phyloP scores from a whole-genome alignment of 345 rosid genomes.

The Moricandia arvensis region DNA sequence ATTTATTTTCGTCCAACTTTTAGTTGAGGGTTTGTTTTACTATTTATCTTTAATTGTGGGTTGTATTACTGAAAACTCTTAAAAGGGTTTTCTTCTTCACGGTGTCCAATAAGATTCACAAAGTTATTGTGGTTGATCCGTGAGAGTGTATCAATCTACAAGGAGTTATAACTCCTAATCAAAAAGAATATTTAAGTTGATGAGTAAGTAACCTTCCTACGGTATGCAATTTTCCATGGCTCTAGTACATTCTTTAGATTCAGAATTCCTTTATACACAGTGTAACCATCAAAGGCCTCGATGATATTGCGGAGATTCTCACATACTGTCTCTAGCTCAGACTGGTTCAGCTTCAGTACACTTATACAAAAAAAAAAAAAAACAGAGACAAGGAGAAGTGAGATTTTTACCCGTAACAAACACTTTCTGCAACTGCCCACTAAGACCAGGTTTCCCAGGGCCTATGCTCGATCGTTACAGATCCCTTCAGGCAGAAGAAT shows the following conservation, averaged over 20 bases:
- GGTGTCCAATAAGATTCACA: no score
- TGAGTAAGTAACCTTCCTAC: conserved; percentile 47
- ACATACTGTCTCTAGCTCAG: conserved; percentile 93
- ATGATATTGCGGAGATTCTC: conserved; percentile 98
- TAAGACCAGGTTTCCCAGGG: conserved; percentile 95
- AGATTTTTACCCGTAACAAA: conserved; percentile 64
- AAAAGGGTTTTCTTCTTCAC: no score
- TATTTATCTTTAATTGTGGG: no score
- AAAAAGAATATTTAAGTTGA: no score
- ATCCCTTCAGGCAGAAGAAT: conserved; percentile 49
- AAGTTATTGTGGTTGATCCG: no score
- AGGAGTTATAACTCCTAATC: no score
- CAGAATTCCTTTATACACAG: conserved; percentile 91
- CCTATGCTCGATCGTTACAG: conserved; percentile 58
- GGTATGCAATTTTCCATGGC: conserved; percentile 87
- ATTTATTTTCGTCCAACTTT: no score
- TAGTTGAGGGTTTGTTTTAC: no score
- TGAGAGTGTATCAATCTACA: no score
- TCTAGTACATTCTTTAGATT: conserved; percentile 78
- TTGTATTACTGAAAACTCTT: no score
- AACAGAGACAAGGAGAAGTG: neutral
- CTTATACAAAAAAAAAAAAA: no score
- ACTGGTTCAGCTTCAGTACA: conserved; percentile 82
- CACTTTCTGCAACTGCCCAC: conserved; percentile 92
- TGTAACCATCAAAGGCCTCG: conserved; percentile 84